A percentile compares a stretch with the other conserved stretches of the same genome.
Conservation (phyloP, 2,329 filamentous ascomycete genomes). For the Erysiphe neolycopersici region DNA sequence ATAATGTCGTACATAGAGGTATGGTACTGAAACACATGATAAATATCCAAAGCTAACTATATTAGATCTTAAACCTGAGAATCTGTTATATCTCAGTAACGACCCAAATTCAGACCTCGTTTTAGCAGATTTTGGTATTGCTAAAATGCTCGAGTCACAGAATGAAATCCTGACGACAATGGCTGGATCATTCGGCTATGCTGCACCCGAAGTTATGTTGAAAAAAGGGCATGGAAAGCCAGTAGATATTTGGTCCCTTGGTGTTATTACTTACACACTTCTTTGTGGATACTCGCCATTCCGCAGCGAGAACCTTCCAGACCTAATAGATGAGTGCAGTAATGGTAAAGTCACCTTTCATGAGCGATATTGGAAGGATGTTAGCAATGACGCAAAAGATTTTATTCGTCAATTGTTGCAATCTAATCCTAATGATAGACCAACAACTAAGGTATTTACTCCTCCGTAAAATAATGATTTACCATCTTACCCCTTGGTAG, state of each 20-base stretch:
- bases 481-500: conserved; percentile 16
- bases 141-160: conserved; percentile 83
- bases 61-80: conserved; percentile 88
- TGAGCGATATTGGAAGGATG: conserved; percentile 94
- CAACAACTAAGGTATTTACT: conserved; percentile 39
- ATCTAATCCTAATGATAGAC: conserved; percentile 48
- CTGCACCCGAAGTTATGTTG: conserved; percentile 92
- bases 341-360: conserved; percentile 73
- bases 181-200: conserved; percentile 95
- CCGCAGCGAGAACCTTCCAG: conserved; percentile 74
- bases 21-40: background rate
- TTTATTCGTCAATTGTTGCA: conserved; percentile 70
- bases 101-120: conserved; percentile 61
- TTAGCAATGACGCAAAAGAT: conserved; percentile 81
- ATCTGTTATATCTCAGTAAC: conserved; percentile 72
- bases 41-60: conserved; percentile 3
- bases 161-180: conserved; percentile 89
- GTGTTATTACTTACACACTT: conserved; percentile 94
- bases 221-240: conserved; percentile 95
- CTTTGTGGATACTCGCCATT: conserved; percentile 97
- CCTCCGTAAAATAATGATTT: conserved; percentile 7
- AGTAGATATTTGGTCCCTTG: conserved; percentile 98
- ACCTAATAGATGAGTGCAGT: conserved; percentile 85
- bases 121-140: conserved; percentile 92
- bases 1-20: conserved; percentile 93